phyloP scores from a whole-genome alignment of 345 rosid species.

The Salix purpurea region DNA sequence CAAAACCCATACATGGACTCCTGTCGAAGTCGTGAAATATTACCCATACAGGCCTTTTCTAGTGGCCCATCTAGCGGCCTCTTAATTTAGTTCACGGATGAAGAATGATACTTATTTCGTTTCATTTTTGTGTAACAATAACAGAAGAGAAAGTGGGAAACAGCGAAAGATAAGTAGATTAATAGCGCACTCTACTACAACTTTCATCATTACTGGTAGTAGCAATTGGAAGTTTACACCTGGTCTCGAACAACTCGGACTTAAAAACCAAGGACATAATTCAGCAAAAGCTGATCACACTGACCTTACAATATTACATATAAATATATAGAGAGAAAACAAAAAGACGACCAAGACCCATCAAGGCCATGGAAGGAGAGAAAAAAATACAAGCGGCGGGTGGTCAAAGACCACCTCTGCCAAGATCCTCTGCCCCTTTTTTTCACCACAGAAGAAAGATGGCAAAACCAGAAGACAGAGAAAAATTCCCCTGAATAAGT shows the following conservation, averaged over 20 bases:
- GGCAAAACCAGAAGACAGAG: slow-evolving; percentile 6
- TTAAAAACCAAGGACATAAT: neutral
- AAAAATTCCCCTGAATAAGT: neutral
- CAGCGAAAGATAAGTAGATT: neutral
- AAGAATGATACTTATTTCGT: too few species aligned
- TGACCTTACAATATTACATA: neutral
- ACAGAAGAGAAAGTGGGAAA: neutral
- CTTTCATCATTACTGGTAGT: neutral
- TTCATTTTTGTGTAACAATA: too few species aligned
- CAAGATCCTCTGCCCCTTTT: slow-evolving; percentile 8
- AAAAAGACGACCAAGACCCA: neutral
- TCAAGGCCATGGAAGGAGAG: neutral
- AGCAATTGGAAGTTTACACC: slow-evolving; percentile 13
- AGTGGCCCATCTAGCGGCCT: neutral
- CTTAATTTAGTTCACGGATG: neutral
- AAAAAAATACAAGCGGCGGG: slow-evolving; percentile 34
- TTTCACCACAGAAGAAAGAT: neutral
- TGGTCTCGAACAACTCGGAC: neutral
- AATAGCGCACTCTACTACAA: neutral
- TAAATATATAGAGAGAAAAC: neutral
- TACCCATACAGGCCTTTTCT: neutral
- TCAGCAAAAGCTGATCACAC: slow-evolving; percentile 18
- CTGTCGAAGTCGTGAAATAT: neutral
- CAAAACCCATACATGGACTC: neutral
- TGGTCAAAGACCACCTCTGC: slow-evolving; percentile 50